phyloP scores from a whole-genome alignment of 1,139 yeast genomes.

The Yamadazyma conglobata region DNA sequence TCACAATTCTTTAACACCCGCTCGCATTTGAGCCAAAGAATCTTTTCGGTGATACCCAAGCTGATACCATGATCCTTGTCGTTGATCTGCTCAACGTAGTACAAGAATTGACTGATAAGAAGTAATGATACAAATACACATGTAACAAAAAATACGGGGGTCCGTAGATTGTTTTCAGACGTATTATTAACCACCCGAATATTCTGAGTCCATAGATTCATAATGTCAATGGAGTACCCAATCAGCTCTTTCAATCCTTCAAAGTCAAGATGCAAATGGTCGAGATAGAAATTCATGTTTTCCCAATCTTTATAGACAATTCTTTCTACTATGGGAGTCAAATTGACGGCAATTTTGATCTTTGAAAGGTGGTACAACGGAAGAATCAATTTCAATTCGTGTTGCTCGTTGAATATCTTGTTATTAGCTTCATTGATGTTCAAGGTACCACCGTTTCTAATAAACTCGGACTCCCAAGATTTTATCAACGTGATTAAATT shows the following conservation, averaged over 20 bases:
- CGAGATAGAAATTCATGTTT: conserved; percentile 54
- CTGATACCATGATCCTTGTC: conserved; percentile 17
- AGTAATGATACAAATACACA: conserved; percentile 61
- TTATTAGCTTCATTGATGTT: conserved; percentile 51
- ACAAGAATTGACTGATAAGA: conserved; percentile 59
- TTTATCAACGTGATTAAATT: conserved; percentile 49
- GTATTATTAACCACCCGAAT: conserved; percentile 61
- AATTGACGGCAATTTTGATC: conserved; percentile 55
- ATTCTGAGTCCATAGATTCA: conserved; percentile 67
- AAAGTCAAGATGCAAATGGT: conserved; percentile 40
- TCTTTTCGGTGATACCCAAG: conserved; percentile 35
- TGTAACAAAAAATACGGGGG: conserved; percentile 71
- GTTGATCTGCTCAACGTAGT: conserved; percentile 43
- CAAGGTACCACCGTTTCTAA: conserved; percentile 59
- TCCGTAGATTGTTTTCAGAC: conserved; percentile 60
- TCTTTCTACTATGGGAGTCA: conserved; percentile 54
- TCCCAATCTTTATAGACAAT: conserved; percentile 65
- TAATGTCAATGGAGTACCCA: conserved; percentile 52
- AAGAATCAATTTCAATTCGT: conserved; percentile 58
- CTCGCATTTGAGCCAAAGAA: conserved; percentile 52
- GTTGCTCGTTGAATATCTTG: conserved; percentile 46
- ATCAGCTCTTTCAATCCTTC: conserved; percentile 60
- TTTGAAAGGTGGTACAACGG: conserved; percentile 64
- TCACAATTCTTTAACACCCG: conserved; percentile 55
- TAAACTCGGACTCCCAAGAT: conserved; percentile 63